Conservation (phyloP, 257 asterid species). For the Gardenia jasminoides region DNA sequence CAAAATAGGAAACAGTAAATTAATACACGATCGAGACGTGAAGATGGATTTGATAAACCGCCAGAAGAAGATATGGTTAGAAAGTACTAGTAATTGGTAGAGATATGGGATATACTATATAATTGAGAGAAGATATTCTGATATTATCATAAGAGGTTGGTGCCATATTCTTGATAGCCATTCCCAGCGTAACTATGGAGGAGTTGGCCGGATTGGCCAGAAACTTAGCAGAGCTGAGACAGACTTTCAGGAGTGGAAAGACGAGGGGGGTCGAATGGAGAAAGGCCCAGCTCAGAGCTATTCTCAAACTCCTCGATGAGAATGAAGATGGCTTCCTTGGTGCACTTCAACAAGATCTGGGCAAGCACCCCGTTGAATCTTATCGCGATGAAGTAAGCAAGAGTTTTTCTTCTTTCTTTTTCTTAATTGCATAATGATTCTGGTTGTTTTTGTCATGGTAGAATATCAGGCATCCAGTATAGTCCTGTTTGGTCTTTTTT, state of each 20-base stretch:
- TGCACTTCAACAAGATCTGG: slow-evolving; percentile 74
- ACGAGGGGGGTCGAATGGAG: slow-evolving; percentile 76
- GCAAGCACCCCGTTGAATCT: slow-evolving; percentile 80
- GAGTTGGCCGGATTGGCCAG: slow-evolving; percentile 10
- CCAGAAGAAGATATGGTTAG: no score
- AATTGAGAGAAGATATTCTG: no score
- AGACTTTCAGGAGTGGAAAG: slow-evolving; percentile 58
- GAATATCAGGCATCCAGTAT: background rate
- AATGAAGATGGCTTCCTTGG: slow-evolving; percentile 61
- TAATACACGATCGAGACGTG: no score
- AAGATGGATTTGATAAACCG: no score
- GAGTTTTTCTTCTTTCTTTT: no score
- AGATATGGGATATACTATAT: no score
- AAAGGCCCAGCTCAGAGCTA: slow-evolving; percentile 66
- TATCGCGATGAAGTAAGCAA: slow-evolving; percentile 91
- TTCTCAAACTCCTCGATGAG: slow-evolving; percentile 55
- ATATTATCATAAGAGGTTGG: no score
- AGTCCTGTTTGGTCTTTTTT: background rate
- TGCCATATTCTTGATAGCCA: no score
- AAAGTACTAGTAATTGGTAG: no score
- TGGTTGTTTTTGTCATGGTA: no score
- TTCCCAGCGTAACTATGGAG: slow-evolving; percentile 26
- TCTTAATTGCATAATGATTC: no score
- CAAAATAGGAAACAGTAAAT: no score
- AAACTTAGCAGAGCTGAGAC: slow-evolving; percentile 39